Percentiles rank a stretch among this genome's conserved stretches.
These are phyloP conservation scores for Nematodospora valgi DNA, from an alignment of 805 yeast genomes.

Conservation along the genomic window DNA sequence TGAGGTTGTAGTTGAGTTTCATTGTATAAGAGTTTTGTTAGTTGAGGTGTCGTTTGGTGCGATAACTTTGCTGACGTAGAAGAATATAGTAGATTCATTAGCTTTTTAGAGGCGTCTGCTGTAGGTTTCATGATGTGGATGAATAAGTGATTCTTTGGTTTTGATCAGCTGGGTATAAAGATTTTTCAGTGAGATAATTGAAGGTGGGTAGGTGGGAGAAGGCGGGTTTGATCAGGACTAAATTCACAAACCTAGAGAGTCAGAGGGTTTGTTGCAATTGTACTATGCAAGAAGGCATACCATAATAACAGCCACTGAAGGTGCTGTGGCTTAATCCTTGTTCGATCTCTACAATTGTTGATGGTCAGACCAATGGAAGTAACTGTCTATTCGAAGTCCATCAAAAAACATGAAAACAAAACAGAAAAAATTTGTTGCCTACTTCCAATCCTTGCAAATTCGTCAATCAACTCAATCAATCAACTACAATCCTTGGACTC, in stretches of 20 bases:
- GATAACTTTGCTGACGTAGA: conserved; percentile 27
- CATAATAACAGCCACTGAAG: background rate
- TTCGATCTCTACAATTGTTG: background rate
- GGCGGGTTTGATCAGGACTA: too few relatives aligned
- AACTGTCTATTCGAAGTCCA: too few relatives aligned
- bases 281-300: too few relatives aligned
- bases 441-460: too few relatives aligned
- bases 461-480: too few relatives aligned
- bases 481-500: too few relatives aligned
- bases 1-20: conserved; percentile 7
- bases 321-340: background rate
- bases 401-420: too few relatives aligned
- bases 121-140: background rate
- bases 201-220: background rate
- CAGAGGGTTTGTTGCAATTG: too few relatives aligned
- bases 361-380: background rate
- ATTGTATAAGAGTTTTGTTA: conserved; percentile 27
- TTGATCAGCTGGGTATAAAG: background rate
- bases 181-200: background rate
- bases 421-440: too few relatives aligned
- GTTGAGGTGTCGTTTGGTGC: conserved; percentile 21
- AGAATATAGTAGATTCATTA: conserved; percentile 28
- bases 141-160: background rate
- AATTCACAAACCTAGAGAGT: too few relatives aligned
- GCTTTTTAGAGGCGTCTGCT: conserved; percentile 16